Percentiles rank a stretch among this genome's conserved stretches.
Conservation (phyloP, 208 protist genomes). For the Leishmania martiniquensis region DNA sequence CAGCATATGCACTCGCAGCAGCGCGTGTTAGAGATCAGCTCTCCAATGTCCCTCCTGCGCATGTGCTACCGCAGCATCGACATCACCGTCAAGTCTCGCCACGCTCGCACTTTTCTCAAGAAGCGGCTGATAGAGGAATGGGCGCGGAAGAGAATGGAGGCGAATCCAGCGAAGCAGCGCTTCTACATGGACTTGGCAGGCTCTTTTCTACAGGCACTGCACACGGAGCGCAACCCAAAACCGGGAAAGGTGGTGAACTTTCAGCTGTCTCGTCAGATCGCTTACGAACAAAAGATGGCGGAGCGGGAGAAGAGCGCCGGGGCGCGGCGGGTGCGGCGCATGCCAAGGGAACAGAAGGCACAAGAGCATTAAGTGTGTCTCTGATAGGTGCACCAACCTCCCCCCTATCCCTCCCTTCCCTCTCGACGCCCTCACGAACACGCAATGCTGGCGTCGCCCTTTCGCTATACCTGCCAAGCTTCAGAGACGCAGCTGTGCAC, state of each 20-base stretch:
- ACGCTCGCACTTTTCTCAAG: conserved; percentile 85
- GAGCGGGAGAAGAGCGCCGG: conserved; percentile 54
- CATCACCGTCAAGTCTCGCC: conserved; percentile 86
- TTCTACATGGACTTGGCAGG: conserved; percentile 91
- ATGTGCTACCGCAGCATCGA: conserved; percentile 94
- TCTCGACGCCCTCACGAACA: too few relatives aligned
- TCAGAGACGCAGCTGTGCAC: not conserved
- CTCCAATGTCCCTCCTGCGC: conserved; percentile 77
- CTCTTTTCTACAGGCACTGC: conserved; percentile 85
- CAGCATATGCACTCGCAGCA: conserved; percentile 80
- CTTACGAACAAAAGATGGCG: conserved; percentile 71
- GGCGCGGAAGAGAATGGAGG: conserved; percentile 68
- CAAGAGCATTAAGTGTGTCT: conserved; percentile 21
- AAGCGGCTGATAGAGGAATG: conserved; percentile 84
- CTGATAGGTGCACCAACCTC: not conserved
- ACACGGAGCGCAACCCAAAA: conserved; percentile 78
- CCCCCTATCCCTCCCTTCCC: not conserved
- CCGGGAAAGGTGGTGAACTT: conserved; percentile 68
- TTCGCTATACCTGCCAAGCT: not conserved
- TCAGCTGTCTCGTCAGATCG: conserved; percentile 77
- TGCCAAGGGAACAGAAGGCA: conserved; percentile 39
- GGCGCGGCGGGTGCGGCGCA: conserved; percentile 40
- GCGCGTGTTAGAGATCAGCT: conserved; percentile 80
- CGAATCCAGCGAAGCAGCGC: conserved; percentile 82
- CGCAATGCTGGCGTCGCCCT: too few relatives aligned